Evolutionary conservation across 192 early-diverging fungal genomes (phyloP).

Genomic region (Coemansia sp.): DNA sequence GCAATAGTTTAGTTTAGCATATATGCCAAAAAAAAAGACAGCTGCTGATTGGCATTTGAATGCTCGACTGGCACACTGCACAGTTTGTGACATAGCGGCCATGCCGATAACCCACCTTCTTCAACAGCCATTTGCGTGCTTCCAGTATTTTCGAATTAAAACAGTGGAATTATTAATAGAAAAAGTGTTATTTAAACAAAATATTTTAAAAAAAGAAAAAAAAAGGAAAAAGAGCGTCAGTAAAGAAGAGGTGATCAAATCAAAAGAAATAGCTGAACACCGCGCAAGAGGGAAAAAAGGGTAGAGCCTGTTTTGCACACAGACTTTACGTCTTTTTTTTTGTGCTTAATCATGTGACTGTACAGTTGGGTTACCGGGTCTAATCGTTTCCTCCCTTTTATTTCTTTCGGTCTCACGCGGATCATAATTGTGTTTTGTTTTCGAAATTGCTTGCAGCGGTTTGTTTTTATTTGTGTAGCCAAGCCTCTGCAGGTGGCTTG

Average conservation of each 20-base stretch:
- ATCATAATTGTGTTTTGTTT: too few species aligned
- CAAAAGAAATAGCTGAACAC: neutral
- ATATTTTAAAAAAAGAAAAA: neutral
- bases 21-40: neutral
- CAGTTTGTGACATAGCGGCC: too few species aligned
- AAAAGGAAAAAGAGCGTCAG: neutral
- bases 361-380: too few species aligned
- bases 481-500: too few species aligned
- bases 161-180: too few species aligned
- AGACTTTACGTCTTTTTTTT: too few species aligned
- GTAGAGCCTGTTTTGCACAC: too few species aligned
- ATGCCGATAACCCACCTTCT: constrained; percentile 23
- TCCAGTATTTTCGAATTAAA: neutral
- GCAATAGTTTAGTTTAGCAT: neutral
- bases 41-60: neutral
- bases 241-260: neutral
- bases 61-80: neutral
- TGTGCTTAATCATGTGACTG: neutral
- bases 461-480: too few species aligned
- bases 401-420: too few species aligned
- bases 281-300: too few species aligned
- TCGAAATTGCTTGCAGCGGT: too few species aligned
- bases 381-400: too few species aligned
- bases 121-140: constrained; percentile 24
- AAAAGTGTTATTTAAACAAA: neutral